A percentile compares a stretch with the other conserved stretches of the same genome.
These are phyloP conservation scores for Pouteria campechiana DNA, from an alignment of 179 eudicot genomes.

Conservation along the genomic window DNA sequence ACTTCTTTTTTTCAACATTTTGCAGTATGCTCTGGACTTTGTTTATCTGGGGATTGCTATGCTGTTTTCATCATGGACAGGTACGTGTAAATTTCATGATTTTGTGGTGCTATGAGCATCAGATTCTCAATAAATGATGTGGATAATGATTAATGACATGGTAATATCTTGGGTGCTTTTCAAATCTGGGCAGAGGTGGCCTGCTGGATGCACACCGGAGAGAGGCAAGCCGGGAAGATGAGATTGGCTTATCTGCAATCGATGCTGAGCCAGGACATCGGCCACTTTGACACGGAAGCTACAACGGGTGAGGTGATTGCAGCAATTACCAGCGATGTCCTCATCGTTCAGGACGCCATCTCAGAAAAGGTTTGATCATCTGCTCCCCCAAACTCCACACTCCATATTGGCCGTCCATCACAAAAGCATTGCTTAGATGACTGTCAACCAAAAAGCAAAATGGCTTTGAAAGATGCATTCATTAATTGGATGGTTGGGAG, in stretches of 20 bases:
- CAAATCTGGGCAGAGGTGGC: constrained; percentile 99
- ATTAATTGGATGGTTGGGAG: no score
- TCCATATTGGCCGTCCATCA: no score
- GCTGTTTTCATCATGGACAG: constrained; percentile 88
- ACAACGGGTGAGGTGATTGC: constrained; percentile 88
- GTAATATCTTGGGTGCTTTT: no score
- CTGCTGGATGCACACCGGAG: constrained; percentile 97
- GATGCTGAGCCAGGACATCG: constrained; percentile 86
- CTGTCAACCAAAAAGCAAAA: no score
- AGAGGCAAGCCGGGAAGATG: constrained; percentile 91
- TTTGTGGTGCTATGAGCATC: not conserved
- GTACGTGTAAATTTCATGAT: constrained; percentile 21
- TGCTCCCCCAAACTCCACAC: no score
- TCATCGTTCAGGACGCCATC: constrained; percentile 90
- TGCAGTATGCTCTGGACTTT: constrained; percentile 95
- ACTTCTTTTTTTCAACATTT: no score
- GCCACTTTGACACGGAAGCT: constrained; percentile 74
- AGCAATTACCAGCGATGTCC: constrained; percentile 79
- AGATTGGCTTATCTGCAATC: constrained; percentile 80
- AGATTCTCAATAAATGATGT: no score
- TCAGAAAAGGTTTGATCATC: constrained; percentile 66
- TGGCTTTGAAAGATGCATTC: no score
- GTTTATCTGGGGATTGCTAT: constrained; percentile 84
- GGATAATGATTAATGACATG: no score
- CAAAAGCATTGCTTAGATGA: no score